These are phyloP conservation scores for Puccinia novopanici DNA, from an alignment of 1,284 basidiomycete genomes.

Conservation along the genomic window DNA sequence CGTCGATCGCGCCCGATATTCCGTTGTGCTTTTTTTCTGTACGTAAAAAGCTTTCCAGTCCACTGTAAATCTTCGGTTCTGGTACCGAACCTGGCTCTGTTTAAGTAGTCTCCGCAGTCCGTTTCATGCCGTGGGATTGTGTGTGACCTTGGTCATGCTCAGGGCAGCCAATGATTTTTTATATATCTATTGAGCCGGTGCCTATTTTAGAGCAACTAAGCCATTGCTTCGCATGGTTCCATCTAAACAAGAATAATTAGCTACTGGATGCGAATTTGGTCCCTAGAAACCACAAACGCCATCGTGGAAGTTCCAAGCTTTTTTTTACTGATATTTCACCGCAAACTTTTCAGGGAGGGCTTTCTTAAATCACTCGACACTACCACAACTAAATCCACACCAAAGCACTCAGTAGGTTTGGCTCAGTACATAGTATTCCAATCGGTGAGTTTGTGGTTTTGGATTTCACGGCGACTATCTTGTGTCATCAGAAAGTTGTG, in stretches of 20 bases:
- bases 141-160: not conserved
- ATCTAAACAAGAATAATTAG: not conserved
- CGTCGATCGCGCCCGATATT: not conserved
- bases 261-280: not conserved
- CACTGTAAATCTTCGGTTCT: not conserved
- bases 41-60: not conserved
- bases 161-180: not conserved
- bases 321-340: not conserved
- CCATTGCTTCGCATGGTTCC: not conserved
- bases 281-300: not conserved
- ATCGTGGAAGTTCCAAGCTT: not conserved
- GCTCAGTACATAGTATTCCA: constrained; percentile 1
- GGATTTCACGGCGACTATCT: constrained; percentile 10
- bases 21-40: not conserved
- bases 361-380: not conserved
- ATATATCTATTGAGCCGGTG: not conserved
- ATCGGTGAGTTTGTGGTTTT: constrained; percentile 4
- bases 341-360: not conserved
- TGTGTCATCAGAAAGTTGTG: not conserved
- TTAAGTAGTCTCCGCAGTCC: not conserved
- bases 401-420: not conserved
- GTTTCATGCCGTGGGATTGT: not conserved
- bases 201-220: not conserved
- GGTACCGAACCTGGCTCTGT: not conserved
- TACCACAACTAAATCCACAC: constrained; percentile 10